Percentiles rank a stretch among this genome's conserved stretches.
Evolutionary conservation across 73 alveolate genomes (phyloP).

Genomic region (Symbiodinium natans): DNA sequence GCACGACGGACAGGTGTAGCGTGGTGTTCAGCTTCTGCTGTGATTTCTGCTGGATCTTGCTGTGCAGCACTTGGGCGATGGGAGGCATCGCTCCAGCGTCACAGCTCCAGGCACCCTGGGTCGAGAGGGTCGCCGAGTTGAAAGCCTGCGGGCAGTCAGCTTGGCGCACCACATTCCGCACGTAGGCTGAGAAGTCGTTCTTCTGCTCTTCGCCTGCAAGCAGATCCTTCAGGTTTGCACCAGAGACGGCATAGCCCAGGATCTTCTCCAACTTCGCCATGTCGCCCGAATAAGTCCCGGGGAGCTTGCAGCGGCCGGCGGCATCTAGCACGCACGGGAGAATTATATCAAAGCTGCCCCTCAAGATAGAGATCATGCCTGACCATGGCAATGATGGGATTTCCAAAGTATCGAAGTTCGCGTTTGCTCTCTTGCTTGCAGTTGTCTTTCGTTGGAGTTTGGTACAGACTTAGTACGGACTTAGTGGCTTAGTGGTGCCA

Average conservation of each 20-base stretch:
- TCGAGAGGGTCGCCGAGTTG: conserved; percentile 26
- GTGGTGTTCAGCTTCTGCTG: conserved; percentile 13
- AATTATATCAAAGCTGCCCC: not conserved
- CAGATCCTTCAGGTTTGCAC: conserved; percentile 59
- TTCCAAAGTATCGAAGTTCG: too few species aligned
- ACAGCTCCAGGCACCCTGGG: conserved; percentile 58
- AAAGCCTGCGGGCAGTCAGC: conserved; percentile 34
- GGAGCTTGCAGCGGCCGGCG: conserved; percentile 17
- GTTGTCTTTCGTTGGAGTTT: too few species aligned
- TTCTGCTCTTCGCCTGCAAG: conserved; percentile 16
- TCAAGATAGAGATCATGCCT: not conserved
- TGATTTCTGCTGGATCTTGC: not conserved
- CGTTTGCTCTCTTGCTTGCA: too few species aligned
- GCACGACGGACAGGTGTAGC: conserved; percentile 53
- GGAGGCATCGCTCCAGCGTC: conserved; percentile 48
- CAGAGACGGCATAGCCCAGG: conserved; percentile 37
- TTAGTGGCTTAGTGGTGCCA: too few species aligned
- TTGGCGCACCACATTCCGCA: conserved; percentile 80
- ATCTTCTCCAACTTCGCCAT: conserved; percentile 37
- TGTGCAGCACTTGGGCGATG: conserved; percentile 10
- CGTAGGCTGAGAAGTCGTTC: conserved; percentile 55
- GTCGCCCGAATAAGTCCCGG: not conserved
- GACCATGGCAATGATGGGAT: not conserved
- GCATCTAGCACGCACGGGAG: conserved; percentile 18
- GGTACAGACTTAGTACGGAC: too few species aligned